Conservation (phyloP, 176 grass and related monocot species). For the Eleusine coracana region DNA sequence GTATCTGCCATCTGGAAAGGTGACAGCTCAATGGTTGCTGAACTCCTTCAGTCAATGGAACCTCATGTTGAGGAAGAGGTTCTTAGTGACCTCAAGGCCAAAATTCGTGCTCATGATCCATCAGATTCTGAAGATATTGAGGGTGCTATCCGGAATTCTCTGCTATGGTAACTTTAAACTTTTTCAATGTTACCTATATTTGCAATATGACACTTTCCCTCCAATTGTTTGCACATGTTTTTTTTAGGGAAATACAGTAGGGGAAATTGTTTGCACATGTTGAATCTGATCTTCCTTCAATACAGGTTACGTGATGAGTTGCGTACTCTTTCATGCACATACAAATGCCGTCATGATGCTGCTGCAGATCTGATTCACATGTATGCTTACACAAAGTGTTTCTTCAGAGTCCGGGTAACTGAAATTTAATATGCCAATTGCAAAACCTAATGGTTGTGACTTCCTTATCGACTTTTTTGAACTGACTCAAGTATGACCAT, state of each 20-base stretch:
- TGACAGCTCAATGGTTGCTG: constrained; percentile 77
- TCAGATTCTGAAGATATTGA: constrained; percentile 71
- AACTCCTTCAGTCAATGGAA: constrained; percentile 81
- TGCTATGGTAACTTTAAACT: constrained; percentile 71
- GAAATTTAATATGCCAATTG: constrained; percentile 18
- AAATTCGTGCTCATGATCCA: constrained; percentile 75
- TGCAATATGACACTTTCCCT: constrained; percentile 11
- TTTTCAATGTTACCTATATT: constrained; percentile 14
- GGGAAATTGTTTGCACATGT: not conserved
- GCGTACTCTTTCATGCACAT: constrained; percentile 71
- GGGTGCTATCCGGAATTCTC: constrained; percentile 64
- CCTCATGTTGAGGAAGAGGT: constrained; percentile 79
- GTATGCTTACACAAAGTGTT: constrained; percentile 97
- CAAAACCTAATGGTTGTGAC: constrained; percentile 24
- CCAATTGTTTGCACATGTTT: not conserved
- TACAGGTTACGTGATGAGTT: constrained; percentile 94
- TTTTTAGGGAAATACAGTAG: no score
- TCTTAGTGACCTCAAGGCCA: constrained; percentile 72
- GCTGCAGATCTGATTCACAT: constrained; percentile 98
- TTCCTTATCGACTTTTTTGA: constrained; percentile 30
- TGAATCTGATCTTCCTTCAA: constrained; percentile 28
- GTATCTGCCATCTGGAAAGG: constrained; percentile 88
- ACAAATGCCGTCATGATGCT: constrained; percentile 96
- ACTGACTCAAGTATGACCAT: constrained; percentile 38
- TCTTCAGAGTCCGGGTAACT: constrained; percentile 84